phyloP scores from a whole-genome alignment of 352 stramenopile genomes.

The Globisporangium alternatum region DNA sequence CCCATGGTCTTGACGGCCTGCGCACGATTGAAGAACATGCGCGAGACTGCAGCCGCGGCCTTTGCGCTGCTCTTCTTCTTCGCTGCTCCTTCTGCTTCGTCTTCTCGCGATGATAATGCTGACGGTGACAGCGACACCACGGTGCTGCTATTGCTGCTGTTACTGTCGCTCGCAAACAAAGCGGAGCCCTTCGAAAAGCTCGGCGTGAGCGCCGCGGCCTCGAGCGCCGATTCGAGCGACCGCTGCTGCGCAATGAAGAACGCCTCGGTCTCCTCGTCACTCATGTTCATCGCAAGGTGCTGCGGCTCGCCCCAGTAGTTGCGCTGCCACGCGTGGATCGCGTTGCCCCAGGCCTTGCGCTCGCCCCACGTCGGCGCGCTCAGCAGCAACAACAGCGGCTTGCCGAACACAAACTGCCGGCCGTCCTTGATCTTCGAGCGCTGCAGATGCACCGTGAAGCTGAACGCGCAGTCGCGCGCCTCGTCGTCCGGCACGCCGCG shows the following conservation, averaged over 20 bases:
- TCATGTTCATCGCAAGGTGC: conserved; percentile 43
- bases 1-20: conserved; percentile 63
- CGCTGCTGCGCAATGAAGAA: conserved; percentile 74
- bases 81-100: not conserved
- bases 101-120: not conserved
- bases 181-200: not conserved
- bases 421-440: conserved; percentile 72
- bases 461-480: conserved; percentile 67
- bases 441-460: conserved; percentile 71
- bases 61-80: conserved; percentile 17
- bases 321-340: conserved; percentile 83
- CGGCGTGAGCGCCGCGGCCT: conserved; percentile 20
- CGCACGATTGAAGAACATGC: conserved; percentile 48
- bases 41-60: conserved; percentile 31
- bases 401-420: conserved; percentile 57
- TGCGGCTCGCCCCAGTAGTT: conserved; percentile 85
- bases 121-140: conserved; percentile 4
- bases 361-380: conserved; percentile 73
- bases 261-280: conserved; percentile 56
- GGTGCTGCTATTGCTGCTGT: conserved; percentile 5
- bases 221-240: conserved; percentile 45
- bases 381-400: conserved; percentile 52
- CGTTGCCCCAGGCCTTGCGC: conserved; percentile 83
- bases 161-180: conserved; percentile 3
- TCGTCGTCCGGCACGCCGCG: conserved; percentile 69